These are phyloP conservation scores for Thalassiosira hispida DNA, from an alignment of 352 stramenopile genomes.

Conservation along the genomic window DNA sequence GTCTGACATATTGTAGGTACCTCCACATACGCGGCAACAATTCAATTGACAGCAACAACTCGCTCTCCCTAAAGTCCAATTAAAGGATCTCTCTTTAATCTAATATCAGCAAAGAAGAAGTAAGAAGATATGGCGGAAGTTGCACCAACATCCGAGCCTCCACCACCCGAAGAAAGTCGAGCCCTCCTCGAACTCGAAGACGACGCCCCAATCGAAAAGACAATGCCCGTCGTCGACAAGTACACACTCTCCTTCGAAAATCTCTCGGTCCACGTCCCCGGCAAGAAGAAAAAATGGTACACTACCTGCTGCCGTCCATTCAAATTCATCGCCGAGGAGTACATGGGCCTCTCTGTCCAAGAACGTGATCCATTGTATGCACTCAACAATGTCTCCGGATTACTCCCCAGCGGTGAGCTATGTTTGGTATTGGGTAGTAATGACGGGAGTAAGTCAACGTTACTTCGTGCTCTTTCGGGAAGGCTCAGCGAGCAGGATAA, in stretches of 20 bases:
- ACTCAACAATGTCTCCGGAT: slow-evolving; percentile 32
- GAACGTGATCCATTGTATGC: slow-evolving; percentile 35
- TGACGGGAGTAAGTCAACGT: slow-evolving; percentile 27
- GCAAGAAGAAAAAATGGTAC: slow-evolving; percentile 8
- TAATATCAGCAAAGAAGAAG: no score
- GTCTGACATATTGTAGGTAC: no score
- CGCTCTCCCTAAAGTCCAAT: no score
- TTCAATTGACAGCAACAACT: no score
- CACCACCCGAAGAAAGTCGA: background rate
- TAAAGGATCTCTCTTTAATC: no score
- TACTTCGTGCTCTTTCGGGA: slow-evolving; percentile 27
- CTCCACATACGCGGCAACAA: no score
- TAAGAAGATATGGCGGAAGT: background rate
- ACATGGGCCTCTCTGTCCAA: slow-evolving; percentile 28
- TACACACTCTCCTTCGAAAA: slow-evolving; percentile 43
- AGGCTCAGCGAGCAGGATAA: slow-evolving; percentile 40
- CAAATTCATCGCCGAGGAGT: slow-evolving; percentile 30
- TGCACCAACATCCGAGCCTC: background rate
- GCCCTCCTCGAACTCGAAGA: background rate
- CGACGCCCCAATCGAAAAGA: background rate
- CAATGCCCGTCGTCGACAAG: background rate
- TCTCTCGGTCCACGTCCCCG: slow-evolving; percentile 40
- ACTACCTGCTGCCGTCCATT: slow-evolving; percentile 10
- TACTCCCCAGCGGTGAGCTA: slow-evolving; percentile 26
- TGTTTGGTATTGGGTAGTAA: slow-evolving; percentile 36